These are phyloP conservation scores for Sclerotiophoma versabilis DNA, from an alignment of 2,329 filamentous ascomycete genomes.

Conservation along the genomic window DNA sequence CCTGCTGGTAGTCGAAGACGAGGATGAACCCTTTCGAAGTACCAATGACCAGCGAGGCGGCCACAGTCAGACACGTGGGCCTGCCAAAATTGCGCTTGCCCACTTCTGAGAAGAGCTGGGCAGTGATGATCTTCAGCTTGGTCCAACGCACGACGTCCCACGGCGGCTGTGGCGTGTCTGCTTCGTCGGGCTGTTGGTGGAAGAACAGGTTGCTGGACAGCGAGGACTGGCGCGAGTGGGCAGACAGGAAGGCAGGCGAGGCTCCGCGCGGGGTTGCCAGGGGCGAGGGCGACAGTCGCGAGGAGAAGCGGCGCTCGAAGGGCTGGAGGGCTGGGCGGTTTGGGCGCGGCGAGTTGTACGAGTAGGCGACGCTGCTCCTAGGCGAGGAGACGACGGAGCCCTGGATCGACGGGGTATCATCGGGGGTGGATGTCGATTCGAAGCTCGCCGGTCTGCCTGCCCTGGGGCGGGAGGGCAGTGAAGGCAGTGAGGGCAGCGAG, in stretches of 20 bases:
- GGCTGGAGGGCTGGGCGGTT: slow-evolving; percentile 86
- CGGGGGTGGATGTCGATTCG: slow-evolving; percentile 76
- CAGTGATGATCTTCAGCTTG: slow-evolving; percentile 85
- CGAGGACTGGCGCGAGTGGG: slow-evolving; percentile 82
- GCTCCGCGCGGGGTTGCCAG: slow-evolving; percentile 67
- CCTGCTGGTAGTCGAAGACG: slow-evolving; percentile 97
- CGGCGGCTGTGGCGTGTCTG: slow-evolving; percentile 76
- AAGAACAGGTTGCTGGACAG: slow-evolving; percentile 72
- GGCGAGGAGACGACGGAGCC: slow-evolving; percentile 66
- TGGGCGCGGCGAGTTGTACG: slow-evolving; percentile 71
- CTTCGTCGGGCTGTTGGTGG: slow-evolving; percentile 62
- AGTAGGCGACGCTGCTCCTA: slow-evolving; percentile 76
- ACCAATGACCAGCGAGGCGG: slow-evolving; percentile 86
- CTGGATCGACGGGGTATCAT: slow-evolving; percentile 83
- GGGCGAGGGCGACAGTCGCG: slow-evolving; percentile 74
- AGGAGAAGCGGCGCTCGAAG: slow-evolving; percentile 94
- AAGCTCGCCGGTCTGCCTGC: slow-evolving; percentile 63
- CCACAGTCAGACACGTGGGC: slow-evolving; percentile 87
- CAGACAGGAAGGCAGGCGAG: slow-evolving; percentile 79
- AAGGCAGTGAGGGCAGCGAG: slow-evolving; percentile 8
- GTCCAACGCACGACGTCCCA: slow-evolving; percentile 99
- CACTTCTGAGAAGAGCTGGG: slow-evolving; percentile 88
- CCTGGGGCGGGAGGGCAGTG: slow-evolving; percentile 20
- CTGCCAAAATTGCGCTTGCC: slow-evolving; percentile 91
- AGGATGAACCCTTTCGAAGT: slow-evolving; percentile 94